Evolutionary conservation across 2,329 filamentous ascomycete species (phyloP), one percentile per base, ranked within the genome.

Genomic region (Claviceps africana): DNA sequence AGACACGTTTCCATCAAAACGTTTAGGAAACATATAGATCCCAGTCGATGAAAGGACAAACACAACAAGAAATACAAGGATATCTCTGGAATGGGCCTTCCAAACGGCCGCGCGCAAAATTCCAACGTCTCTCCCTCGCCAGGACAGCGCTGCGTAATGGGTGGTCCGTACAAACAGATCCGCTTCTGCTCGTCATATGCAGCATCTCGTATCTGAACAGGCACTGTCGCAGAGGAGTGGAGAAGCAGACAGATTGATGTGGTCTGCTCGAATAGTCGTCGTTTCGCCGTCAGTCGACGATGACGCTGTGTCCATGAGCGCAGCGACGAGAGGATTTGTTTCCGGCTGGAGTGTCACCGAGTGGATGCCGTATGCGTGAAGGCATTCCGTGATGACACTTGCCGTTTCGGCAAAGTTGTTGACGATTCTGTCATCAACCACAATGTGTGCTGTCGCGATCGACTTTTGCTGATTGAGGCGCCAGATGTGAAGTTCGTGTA

Each of bases 401-500:
- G 82, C 79, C 54, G 77, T 76, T 49, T 72, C 70, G 67, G 79
- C 75, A 61, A 88, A 88, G 48, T 70, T 69, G 37, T 70, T 63
- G 25, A 86, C 65, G 9, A 74, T 73, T 50, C 74, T 70, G 55
- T 80, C 75, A 1, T 75, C 72, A 17, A 88, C 75, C 0, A 83
- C 73, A 1, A 89, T 69, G 60, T 88, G 85, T 1, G 81, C 84
- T 1, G 82, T 82, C 8, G 85, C 85, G 47, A 88, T 73, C 4
- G 78, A 72, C 60, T 86, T 87, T 50, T 73, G 73, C 65, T 90
- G 83, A 60, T 85, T 80, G 3, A 89, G 72, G 2, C 80, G 75
- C 85, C 86, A 89, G 55, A 88, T 77, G 58, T 87, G 84, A 17
- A 89, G 70, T 58, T 88, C 83, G 56, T 88, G 83, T 15, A 88